A percentile compares a stretch with the other conserved stretches of the same genome.
These are phyloP conservation scores for Blastobotrys mokoenaii DNA, from an alignment of 805 yeast species.

Conservation along the genomic window DNA sequence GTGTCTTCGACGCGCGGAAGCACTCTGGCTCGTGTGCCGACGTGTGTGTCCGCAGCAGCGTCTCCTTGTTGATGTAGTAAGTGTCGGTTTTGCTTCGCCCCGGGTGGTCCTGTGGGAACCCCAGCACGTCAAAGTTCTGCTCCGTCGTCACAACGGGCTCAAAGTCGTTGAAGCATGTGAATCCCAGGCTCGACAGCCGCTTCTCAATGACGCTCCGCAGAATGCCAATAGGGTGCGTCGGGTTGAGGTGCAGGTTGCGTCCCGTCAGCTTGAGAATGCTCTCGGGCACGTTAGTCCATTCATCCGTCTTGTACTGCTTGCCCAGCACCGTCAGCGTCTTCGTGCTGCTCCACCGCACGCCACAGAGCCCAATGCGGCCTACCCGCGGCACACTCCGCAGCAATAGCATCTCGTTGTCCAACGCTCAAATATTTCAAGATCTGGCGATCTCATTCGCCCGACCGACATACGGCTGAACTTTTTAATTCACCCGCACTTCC, in stretches of 20 bases:
- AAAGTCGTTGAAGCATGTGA: constrained; percentile 69
- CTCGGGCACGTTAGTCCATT: constrained; percentile 79
- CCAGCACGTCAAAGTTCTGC: constrained; percentile 87
- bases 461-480: background rate
- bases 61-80: constrained; percentile 69
- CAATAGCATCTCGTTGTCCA: too few relatives aligned
- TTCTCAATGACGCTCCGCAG: constrained; percentile 64
- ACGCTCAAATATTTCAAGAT: too few relatives aligned
- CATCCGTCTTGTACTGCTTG: constrained; percentile 50
- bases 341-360: too few relatives aligned
- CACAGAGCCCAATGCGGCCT: too few relatives aligned
- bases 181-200: constrained; percentile 54
- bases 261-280: constrained; percentile 60
- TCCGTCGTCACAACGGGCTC: constrained; percentile 72
- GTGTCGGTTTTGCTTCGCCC: constrained; percentile 92
- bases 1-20: constrained; percentile 54
- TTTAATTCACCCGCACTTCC: background rate
- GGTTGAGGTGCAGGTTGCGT: constrained; percentile 63
- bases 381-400: too few relatives aligned
- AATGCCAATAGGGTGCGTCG: constrained; percentile 85
- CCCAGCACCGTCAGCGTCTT: constrained; percentile 34
- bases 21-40: constrained; percentile 94
- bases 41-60: constrained; percentile 83
- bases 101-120: constrained; percentile 87
- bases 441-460: too few relatives aligned